A percentile compares a stretch with the other conserved stretches of the same genome.
phyloP scores from a whole-genome alignment of 2,329 filamentous ascomycete species.

The Thielaviopsis musarum region DNA sequence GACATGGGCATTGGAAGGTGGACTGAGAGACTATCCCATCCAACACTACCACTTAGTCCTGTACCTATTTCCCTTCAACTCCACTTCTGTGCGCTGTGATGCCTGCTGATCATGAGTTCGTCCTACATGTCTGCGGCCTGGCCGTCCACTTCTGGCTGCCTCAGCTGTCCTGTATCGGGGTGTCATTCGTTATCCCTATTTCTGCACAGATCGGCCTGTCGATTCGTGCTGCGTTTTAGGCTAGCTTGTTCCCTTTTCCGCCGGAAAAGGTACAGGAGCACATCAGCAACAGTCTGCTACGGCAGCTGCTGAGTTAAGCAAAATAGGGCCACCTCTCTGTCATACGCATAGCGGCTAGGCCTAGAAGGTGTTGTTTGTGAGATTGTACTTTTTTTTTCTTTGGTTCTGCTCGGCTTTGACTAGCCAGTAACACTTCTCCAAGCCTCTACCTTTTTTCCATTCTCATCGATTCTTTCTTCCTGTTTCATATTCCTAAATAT shows the following conservation, averaged over 20 bases:
- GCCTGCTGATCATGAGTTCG: neutral
- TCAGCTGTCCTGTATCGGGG: neutral
- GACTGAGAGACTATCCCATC: constrained; percentile 39
- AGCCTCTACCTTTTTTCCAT: too few relatives aligned
- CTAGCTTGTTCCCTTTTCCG: neutral
- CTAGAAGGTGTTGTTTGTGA: too few relatives aligned
- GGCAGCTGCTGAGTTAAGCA: too few relatives aligned
- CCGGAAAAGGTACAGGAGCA: too few relatives aligned
- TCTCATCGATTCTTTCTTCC: too few relatives aligned
- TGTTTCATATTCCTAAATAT: too few relatives aligned
- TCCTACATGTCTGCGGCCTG: neutral
- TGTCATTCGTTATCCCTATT: neutral
- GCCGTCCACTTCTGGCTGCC: neutral
- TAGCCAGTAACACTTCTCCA: too few relatives aligned
- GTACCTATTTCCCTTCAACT: neutral
- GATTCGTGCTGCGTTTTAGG: neutral
- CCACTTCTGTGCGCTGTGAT: neutral
- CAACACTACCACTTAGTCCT: neutral
- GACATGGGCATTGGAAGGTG: constrained; percentile 74
- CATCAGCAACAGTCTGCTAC: too few relatives aligned
- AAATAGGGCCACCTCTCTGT: too few relatives aligned
- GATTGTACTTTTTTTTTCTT: too few relatives aligned
- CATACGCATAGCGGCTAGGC: too few relatives aligned
- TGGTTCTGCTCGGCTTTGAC: too few relatives aligned
- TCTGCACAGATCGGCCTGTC: neutral